Percentiles rank a stretch among this genome's conserved stretches.
These are phyloP conservation scores for Fraxinus baroniana DNA, from an alignment of 305 asterid species.

Conservation along the genomic window DNA sequence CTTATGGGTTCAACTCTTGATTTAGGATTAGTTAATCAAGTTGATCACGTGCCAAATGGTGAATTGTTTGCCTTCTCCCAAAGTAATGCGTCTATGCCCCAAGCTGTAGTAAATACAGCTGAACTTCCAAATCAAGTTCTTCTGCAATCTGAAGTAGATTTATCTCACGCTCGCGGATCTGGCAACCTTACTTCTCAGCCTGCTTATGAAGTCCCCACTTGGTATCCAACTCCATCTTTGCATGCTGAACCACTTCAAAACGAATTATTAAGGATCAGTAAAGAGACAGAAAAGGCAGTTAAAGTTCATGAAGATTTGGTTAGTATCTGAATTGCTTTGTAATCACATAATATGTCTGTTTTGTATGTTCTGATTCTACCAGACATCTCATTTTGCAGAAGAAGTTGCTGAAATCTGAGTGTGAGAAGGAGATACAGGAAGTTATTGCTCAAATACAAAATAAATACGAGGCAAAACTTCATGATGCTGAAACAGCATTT, in stretches of 20 bases:
- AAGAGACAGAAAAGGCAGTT: slow-evolving; percentile 38
- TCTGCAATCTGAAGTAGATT: slow-evolving; percentile 30
- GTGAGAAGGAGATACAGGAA: slow-evolving; percentile 63
- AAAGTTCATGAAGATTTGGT: slow-evolving; percentile 49
- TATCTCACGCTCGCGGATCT: slow-evolving; percentile 29
- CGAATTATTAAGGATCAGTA: slow-evolving; percentile 43
- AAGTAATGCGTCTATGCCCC: slow-evolving; percentile 30
- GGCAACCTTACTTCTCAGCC: slow-evolving; percentile 27
- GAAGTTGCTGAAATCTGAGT: slow-evolving; percentile 40
- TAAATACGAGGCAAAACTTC: slow-evolving; percentile 48
- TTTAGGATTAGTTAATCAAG: slow-evolving; percentile 25
- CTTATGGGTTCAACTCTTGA: slow-evolving; percentile 11
- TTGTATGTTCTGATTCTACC: slow-evolving; percentile 4
- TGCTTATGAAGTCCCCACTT: slow-evolving; percentile 26
- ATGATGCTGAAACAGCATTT: slow-evolving; percentile 45
- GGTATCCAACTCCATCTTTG: slow-evolving; percentile 27
- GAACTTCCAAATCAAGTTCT: slow-evolving; percentile 36
- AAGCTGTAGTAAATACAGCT: slow-evolving; percentile 24
- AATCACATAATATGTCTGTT: slow-evolving; percentile 5
- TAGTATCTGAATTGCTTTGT: slow-evolving; percentile 29
- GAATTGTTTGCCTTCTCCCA: slow-evolving; percentile 29
- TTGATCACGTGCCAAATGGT: slow-evolving; percentile 24
- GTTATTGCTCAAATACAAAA: slow-evolving; percentile 40
- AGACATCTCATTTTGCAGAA: slow-evolving; percentile 42
- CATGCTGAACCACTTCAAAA: slow-evolving; percentile 43